Evolutionary conservation across 495 filamentous ascomycete species (phyloP).

Genomic region (Stereocaulon alpinum): DNA sequence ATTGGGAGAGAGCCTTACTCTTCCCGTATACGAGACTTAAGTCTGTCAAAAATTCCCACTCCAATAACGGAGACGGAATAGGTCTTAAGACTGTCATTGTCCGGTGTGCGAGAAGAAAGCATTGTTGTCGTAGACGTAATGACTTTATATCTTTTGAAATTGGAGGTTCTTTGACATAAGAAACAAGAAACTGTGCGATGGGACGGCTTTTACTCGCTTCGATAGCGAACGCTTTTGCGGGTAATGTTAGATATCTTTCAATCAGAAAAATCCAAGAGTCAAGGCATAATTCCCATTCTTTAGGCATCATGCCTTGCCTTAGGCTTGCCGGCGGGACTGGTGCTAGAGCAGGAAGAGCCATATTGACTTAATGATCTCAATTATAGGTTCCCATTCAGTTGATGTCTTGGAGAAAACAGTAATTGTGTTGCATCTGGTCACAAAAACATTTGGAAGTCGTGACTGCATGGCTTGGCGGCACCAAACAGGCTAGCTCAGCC

Average conservation of each 20-base stretch:
- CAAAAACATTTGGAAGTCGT: neutral
- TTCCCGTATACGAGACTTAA: constrained; percentile 45
- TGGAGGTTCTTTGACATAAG: constrained; percentile 46
- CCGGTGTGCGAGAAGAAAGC: constrained; percentile 49
- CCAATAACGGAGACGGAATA: constrained; percentile 36
- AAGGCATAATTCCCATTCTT: constrained; percentile 70
- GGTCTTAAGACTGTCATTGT: constrained; percentile 33
- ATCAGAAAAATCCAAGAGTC: constrained; percentile 65
- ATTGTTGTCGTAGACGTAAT: constrained; percentile 45
- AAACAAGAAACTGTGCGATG: constrained; percentile 47
- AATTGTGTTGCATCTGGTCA: neutral
- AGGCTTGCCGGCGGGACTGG: constrained; percentile 62
- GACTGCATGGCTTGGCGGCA: neutral
- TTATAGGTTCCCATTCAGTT: too few species aligned
- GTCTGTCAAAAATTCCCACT: constrained; percentile 49
- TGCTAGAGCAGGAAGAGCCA: constrained; percentile 57
- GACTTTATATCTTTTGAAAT: constrained; percentile 20
- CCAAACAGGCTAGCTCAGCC: too few species aligned
- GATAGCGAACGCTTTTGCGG: constrained; percentile 41
- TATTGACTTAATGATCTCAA: constrained; percentile 6
- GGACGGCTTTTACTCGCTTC: constrained; percentile 45
- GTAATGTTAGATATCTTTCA: constrained; percentile 49
- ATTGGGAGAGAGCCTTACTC: constrained; percentile 34
- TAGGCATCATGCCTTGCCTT: constrained; percentile 50
- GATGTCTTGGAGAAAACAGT: neutral